A percentile compares a stretch with the other conserved stretches of the same genome.
Conservation (phyloP, 306 rosid genomes). For the Castanospermum australe region DNA sequence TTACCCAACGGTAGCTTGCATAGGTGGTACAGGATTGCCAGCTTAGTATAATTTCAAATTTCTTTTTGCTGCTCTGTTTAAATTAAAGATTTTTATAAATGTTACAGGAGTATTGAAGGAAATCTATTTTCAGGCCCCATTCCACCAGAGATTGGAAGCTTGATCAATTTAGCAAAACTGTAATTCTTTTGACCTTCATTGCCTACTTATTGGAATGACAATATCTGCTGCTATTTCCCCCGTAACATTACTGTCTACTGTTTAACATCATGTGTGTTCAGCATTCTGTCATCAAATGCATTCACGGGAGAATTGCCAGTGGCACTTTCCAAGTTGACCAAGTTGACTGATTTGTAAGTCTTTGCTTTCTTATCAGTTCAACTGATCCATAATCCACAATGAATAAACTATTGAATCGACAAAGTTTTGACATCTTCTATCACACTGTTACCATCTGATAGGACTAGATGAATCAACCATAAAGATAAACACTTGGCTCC, state of each 20-base stretch:
- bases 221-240: neutral
- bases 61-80: neutral
- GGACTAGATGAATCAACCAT: neutral
- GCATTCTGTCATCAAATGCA: conserved; percentile 68
- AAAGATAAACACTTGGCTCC: neutral
- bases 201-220: conserved; percentile 7
- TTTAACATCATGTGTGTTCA: conserved; percentile 42
- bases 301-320: conserved; percentile 79
- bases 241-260: neutral
- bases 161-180: conserved; percentile 67
- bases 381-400: neutral
- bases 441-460: neutral
- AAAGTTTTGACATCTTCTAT: conserved; percentile 10
- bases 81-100: conserved; percentile 15
- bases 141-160: conserved; percentile 66
- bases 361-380: conserved; percentile 7
- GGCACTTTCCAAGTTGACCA: conserved; percentile 63
- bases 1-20: neutral
- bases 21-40: neutral
- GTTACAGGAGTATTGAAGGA: conserved; percentile 88
- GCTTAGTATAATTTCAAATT: conserved; percentile 6
- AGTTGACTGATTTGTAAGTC: conserved; percentile 84
- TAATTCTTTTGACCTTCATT: conserved; percentile 40
- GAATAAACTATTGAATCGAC: neutral
- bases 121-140: conserved; percentile 65